Evolutionary conservation across 345 rosid species (phyloP).

Genomic region (Syzygium aromaticum): DNA sequence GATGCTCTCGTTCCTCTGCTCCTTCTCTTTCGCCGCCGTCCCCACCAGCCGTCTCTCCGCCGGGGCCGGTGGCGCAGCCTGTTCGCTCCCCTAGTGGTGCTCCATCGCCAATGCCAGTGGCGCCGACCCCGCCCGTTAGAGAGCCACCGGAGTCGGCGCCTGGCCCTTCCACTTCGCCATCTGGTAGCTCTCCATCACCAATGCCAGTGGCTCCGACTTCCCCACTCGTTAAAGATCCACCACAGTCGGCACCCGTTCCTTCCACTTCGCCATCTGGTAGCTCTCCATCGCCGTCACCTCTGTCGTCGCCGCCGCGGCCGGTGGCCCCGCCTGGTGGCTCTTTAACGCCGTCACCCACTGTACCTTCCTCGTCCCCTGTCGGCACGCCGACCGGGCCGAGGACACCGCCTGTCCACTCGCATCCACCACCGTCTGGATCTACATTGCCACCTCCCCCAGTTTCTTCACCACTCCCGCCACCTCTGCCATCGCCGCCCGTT

Average conservation of each 20-base stretch:
- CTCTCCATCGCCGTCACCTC: conserved; percentile 10
- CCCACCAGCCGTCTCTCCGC: conserved; percentile 34
- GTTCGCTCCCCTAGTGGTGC: background rate
- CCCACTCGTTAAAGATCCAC: background rate
- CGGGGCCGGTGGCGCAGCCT: conserved; percentile 1
- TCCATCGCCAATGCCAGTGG: conserved; percentile 23
- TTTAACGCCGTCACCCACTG: conserved; percentile 6
- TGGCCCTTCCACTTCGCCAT: conserved; percentile 8
- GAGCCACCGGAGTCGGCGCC: conserved; percentile 9
- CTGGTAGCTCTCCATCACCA: conserved; percentile 15
- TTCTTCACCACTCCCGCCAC: conserved; percentile 15
- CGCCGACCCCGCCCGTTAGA: conserved; percentile 4
- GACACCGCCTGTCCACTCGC: conserved; percentile 14
- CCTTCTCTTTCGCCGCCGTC: conserved; percentile 47
- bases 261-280: conserved; percentile 9
- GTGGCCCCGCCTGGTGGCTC: conserved; percentile 1
- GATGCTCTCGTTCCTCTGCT: conserved; percentile 43
- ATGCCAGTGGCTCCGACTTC: conserved; percentile 19
- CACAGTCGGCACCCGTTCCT: conserved; percentile 1
- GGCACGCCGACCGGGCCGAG: conserved; percentile 13
- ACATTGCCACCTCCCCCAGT: conserved; percentile 21
- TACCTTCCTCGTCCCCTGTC: conserved; percentile 8
- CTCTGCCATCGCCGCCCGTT: conserved; percentile 17
- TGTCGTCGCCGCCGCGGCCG: conserved; percentile 2
- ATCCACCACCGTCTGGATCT: background rate